phyloP scores from a whole-genome alignment of 169 alveolate genomes.

The Plasmodium knowlesi region DNA sequence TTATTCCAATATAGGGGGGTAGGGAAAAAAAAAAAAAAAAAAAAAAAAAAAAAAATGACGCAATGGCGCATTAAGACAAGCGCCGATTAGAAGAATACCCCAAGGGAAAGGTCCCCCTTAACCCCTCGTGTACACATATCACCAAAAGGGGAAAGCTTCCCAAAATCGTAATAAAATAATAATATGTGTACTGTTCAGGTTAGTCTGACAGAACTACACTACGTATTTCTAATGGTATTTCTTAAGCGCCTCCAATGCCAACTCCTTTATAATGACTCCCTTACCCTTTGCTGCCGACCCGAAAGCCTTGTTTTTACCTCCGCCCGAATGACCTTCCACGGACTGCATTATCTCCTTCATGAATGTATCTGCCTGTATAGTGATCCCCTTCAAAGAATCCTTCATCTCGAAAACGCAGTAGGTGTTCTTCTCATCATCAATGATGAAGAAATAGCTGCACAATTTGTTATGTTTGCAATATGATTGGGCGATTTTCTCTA shows the following conservation, averaged over 20 bases:
- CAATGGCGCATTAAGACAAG: background rate
- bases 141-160: background rate
- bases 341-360: slow-evolving; percentile 72
- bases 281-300: slow-evolving; percentile 57
- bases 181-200: no score
- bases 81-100: background rate
- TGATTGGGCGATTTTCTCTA: slow-evolving; percentile 67
- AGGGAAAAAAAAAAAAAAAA: background rate
- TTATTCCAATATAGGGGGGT: background rate
- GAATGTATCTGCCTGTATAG: slow-evolving; percentile 68
- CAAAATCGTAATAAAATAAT: no score
- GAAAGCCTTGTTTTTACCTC: slow-evolving; percentile 68
- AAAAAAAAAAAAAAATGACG: background rate
- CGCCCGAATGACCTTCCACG: slow-evolving; percentile 72
- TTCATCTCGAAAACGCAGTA: slow-evolving; percentile 72
- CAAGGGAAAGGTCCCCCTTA: background rate
- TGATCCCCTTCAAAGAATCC: slow-evolving; percentile 58
- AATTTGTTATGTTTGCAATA: slow-evolving; percentile 37
- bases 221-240: background rate
- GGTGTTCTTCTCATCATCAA: slow-evolving; percentile 50
- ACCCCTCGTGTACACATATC: background rate
- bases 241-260: slow-evolving; percentile 22
- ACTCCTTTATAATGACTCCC: slow-evolving; percentile 12
- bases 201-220: background rate
- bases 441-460: slow-evolving; percentile 63